phyloP scores from a whole-genome alignment of 2,329 filamentous ascomycete genomes.

The Claviceps quebecensis region DNA sequence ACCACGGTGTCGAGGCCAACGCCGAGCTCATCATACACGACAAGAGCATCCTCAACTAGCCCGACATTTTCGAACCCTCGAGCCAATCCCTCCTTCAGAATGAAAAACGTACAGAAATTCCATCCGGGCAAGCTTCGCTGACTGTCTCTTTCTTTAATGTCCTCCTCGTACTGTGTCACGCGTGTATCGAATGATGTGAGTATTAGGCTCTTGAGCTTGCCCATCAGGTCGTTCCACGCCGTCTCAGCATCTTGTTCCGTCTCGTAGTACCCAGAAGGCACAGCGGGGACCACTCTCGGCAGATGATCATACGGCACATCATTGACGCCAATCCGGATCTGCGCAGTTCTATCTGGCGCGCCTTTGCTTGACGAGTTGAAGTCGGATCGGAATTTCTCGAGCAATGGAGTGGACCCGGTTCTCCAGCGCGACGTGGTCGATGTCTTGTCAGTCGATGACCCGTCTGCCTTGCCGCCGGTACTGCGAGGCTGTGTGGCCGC shows the following conservation, averaged over 20 bases:
- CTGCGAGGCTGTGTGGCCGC: conserved; percentile 65
- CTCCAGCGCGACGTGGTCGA: conserved; percentile 58
- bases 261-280: conserved; percentile 52
- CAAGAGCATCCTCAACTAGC: conserved; percentile 84
- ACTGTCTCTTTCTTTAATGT: conserved; percentile 85
- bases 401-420: conserved; percentile 63
- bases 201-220: conserved; percentile 78
- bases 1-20: conserved; percentile 75
- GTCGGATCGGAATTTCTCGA: conserved; percentile 82
- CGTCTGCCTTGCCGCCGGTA: conserved; percentile 37
- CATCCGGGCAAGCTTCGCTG: conserved; percentile 81
- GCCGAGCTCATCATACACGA: conserved; percentile 87
- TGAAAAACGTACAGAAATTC: conserved; percentile 99
- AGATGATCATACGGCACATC: conserved; percentile 52
- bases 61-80: conserved; percentile 93
- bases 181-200: conserved; percentile 79
- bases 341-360: conserved; percentile 63
- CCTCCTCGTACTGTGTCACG: conserved; percentile 90
- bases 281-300: conserved; percentile 47
- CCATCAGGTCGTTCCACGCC: conserved; percentile 71
- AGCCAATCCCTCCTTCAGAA: conserved; percentile 88
- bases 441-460: conserved; percentile 50
- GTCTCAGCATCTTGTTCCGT: conserved; percentile 63
- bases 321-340: conserved; percentile 65
- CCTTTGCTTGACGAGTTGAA: conserved; percentile 67